Conservation (phyloP, 164 flowering plant species). For the Magnolia sinica region DNA sequence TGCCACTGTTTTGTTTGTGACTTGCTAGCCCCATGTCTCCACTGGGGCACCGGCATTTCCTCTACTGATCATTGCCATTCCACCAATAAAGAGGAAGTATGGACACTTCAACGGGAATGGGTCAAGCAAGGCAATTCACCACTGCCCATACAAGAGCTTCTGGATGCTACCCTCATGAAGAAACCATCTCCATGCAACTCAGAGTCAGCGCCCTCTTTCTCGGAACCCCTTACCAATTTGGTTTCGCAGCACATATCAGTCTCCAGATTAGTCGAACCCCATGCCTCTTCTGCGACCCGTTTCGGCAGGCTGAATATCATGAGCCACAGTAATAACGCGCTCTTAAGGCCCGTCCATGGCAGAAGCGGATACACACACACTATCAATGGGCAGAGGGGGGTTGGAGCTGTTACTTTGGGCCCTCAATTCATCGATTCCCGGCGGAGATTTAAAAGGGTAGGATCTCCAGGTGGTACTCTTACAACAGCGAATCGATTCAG, state of each 20-base stretch:
- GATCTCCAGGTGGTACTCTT: constrained; percentile 14
- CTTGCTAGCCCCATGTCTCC: constrained; percentile 67
- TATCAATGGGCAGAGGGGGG: constrained; percentile 16
- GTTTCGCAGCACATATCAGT: constrained; percentile 16
- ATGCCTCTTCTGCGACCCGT: constrained; percentile 28
- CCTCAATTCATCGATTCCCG: constrained; percentile 20
- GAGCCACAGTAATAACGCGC: constrained; percentile 23
- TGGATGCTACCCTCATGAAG: constrained; percentile 16
- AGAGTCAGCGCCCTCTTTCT: constrained; percentile 11
- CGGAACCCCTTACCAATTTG: constrained; percentile 12
- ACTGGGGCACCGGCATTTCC: constrained; percentile 63
- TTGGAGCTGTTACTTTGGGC: constrained; percentile 16
- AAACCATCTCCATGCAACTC: constrained; percentile 15
- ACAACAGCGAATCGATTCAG: constrained; percentile 11
- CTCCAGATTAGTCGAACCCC: constrained; percentile 22
- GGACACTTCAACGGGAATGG: constrained; percentile 50
- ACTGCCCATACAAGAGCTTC: constrained; percentile 14
- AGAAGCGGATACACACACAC: constrained; percentile 23
- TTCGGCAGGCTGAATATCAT: constrained; percentile 20
- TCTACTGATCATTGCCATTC: constrained; percentile 74
- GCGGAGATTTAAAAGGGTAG: constrained; percentile 29
- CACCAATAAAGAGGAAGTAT: constrained; percentile 66
- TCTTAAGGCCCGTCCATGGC: constrained; percentile 7
- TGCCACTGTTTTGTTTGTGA: constrained; percentile 98
- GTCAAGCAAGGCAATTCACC: constrained; percentile 26